phyloP scores from a whole-genome alignment of 805 yeast genomes.

The Metschnikowia anglica region DNA sequence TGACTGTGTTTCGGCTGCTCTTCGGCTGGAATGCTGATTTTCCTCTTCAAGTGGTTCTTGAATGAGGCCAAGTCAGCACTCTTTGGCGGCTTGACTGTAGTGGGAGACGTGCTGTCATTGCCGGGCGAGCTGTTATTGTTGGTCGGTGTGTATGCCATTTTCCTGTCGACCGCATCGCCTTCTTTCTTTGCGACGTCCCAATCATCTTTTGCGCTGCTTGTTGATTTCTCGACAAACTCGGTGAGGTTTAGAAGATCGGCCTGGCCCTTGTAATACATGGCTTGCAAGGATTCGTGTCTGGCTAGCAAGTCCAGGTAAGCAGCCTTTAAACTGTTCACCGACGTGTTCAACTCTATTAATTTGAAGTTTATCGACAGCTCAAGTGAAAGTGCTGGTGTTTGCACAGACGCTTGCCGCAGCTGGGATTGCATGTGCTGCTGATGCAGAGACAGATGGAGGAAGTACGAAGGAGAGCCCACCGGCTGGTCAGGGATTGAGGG shows the following conservation, averaged over 20 bases:
- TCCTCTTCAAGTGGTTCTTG: slow-evolving; percentile 14
- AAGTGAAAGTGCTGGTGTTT: slow-evolving; percentile 13
- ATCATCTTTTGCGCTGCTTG: slow-evolving; percentile 2
- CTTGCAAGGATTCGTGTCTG: slow-evolving; percentile 48
- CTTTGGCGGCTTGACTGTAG: slow-evolving; percentile 12
- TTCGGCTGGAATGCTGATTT: slow-evolving; percentile 1
- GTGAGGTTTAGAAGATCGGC: slow-evolving; percentile 52
- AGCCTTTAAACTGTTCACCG: slow-evolving; percentile 37
- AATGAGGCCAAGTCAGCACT: slow-evolving; percentile 8
- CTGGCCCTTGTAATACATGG: slow-evolving; percentile 49
- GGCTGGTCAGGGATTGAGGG: slow-evolving; percentile 12
- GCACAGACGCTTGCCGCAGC: slow-evolving; percentile 21
- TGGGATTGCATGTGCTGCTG: slow-evolving; percentile 18
- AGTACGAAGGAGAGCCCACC: slow-evolving; percentile 15
- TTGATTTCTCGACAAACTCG: slow-evolving; percentile 42
- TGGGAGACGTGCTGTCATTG: slow-evolving; percentile 17
- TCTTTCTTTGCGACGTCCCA: slow-evolving; percentile 2
- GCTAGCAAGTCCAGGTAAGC: slow-evolving; percentile 44
- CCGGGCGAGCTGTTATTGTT: slow-evolving; percentile 13
- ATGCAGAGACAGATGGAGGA: slow-evolving; percentile 15
- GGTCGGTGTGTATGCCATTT: slow-evolving; percentile 13
- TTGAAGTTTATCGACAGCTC: slow-evolving; percentile 25
- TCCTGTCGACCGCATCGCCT: slow-evolving; percentile 10
- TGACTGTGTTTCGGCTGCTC: slow-evolving; percentile 1
- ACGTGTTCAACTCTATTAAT: slow-evolving; percentile 40